These are phyloP conservation scores for Canariomyces notabilis DNA, from an alignment of 2,329 filamentous ascomycete species.

Conservation along the genomic window DNA sequence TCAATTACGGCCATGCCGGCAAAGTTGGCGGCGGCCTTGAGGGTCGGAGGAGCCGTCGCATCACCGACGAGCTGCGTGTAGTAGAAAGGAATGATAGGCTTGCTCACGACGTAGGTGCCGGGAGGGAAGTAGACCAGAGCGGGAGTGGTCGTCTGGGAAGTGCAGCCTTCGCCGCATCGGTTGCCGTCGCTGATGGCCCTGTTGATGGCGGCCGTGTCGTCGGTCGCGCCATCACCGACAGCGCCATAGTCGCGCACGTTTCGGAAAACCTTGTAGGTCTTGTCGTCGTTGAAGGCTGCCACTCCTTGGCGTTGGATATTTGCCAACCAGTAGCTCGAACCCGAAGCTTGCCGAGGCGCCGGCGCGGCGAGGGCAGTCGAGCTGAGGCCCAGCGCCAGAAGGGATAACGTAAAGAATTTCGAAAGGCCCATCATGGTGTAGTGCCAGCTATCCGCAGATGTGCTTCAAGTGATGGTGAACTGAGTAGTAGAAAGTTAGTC, in stretches of 20 bases:
- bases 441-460: slow-evolving; percentile 31
- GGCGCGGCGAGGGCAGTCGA: slow-evolving; percentile 32
- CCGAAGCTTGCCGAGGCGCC: slow-evolving; percentile 31
- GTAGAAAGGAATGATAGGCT: slow-evolving; percentile 78
- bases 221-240: slow-evolving; percentile 61
- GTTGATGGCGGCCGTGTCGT: slow-evolving; percentile 90
- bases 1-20: slow-evolving; percentile 85
- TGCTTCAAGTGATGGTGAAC: slow-evolving; percentile 7
- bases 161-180: slow-evolving; percentile 76
- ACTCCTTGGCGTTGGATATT: slow-evolving; percentile 64
- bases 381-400: slow-evolving; percentile 42
- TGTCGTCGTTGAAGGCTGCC: slow-evolving; percentile 53
- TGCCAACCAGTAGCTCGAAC: slow-evolving; percentile 68
- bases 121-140: slow-evolving; percentile 89
- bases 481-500: slow-evolving; percentile 3
- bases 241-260: slow-evolving; percentile 75
- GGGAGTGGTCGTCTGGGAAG: slow-evolving; percentile 77
- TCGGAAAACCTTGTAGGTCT: slow-evolving; percentile 66
- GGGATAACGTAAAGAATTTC: slow-evolving; percentile 36
- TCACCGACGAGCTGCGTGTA: slow-evolving; percentile 93
- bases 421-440: slow-evolving; percentile 41
- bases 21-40: slow-evolving; percentile 71
- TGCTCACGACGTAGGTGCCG: slow-evolving; percentile 77
- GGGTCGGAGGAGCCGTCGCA: slow-evolving; percentile 61
- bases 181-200: slow-evolving; percentile 68